These are phyloP conservation scores for Incumbomyces delicatus DNA, from an alignment of 2,329 filamentous ascomycete genomes.

Conservation along the genomic window DNA sequence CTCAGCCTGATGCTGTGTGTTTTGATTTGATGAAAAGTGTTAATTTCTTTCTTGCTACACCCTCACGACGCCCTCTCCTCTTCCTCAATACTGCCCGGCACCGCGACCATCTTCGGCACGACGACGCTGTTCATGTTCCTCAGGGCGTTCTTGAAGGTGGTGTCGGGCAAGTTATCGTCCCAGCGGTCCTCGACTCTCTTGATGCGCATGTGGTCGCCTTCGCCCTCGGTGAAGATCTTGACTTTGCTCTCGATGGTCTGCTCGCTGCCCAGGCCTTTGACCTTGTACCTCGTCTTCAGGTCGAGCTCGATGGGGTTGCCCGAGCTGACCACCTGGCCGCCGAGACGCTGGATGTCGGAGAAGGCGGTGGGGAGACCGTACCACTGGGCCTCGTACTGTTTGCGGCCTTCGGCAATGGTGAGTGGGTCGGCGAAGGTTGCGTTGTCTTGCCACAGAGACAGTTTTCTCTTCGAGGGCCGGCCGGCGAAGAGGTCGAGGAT, in stretches of 20 bases:
- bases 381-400: slow-evolving; percentile 45
- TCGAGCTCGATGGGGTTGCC: slow-evolving; percentile 53
- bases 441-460: slow-evolving; percentile 45
- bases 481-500: slow-evolving; percentile 51
- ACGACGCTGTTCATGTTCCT: slow-evolving; percentile 16
- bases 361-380: slow-evolving; percentile 53
- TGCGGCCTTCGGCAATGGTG: slow-evolving; percentile 47
- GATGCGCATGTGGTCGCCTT: slow-evolving; percentile 34
- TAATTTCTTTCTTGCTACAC: too few species aligned
- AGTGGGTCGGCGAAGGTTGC: slow-evolving; percentile 51
- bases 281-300: slow-evolving; percentile 39
- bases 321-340: slow-evolving; percentile 42
- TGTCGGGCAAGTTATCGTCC: slow-evolving; percentile 40
- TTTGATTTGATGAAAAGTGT: too few species aligned
- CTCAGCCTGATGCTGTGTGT: too few species aligned
- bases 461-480: slow-evolving; percentile 12
- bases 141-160: slow-evolving; percentile 9
- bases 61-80: slow-evolving; percentile 8
- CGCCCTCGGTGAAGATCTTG: slow-evolving; percentile 36
- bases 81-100: slow-evolving; percentile 16
- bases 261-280: slow-evolving; percentile 45
- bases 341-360: slow-evolving; percentile 46
- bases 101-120: slow-evolving; percentile 11
- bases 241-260: slow-evolving; percentile 41
- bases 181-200: slow-evolving; percentile 46